Percentiles rank a stretch among this genome's conserved stretches.
Conservation (phyloP, 768 basidiomycete species). For the Tricholoma bakamatsutake region DNA sequence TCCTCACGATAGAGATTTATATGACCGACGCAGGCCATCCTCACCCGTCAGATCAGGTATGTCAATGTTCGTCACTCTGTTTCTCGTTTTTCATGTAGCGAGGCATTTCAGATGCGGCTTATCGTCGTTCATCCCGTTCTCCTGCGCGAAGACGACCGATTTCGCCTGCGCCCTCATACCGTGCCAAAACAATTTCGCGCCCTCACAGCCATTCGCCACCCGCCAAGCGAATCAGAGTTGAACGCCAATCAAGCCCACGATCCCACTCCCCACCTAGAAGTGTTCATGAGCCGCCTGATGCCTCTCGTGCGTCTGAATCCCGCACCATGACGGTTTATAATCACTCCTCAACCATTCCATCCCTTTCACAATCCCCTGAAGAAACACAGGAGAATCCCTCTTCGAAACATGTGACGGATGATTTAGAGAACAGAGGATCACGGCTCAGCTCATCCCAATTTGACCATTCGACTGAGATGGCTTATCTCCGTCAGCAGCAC, state of each 20-base stretch:
- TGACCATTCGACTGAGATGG: background rate
- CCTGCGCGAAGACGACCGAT: slow-evolving; percentile 18
- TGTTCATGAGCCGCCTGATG: slow-evolving; percentile 11
- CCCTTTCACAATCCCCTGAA: slow-evolving; percentile 7
- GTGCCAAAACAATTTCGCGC: slow-evolving; percentile 16
- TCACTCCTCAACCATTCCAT: slow-evolving; percentile 12
- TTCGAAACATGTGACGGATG: background rate
- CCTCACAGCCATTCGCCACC: slow-evolving; percentile 20
- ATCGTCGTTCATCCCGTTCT: slow-evolving; percentile 22
- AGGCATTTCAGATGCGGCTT: background rate
- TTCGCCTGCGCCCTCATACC: slow-evolving; percentile 18
- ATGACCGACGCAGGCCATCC: slow-evolving; percentile 13
- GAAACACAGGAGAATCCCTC: slow-evolving; percentile 1
- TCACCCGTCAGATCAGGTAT: slow-evolving; percentile 12
- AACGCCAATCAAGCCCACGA: background rate
- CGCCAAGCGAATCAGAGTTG: slow-evolving; percentile 1
- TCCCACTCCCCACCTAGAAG: slow-evolving; percentile 8
- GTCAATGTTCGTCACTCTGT: background rate
- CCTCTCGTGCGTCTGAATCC: slow-evolving; percentile 23
- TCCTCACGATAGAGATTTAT: slow-evolving; percentile 17
- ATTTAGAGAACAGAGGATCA: background rate
- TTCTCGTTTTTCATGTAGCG: slow-evolving; percentile 7
- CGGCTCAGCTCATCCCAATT: background rate
- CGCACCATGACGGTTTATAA: slow-evolving; percentile 18
- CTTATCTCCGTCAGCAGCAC: background rate